Evolutionary conservation across 1,284 basidiomycete species (phyloP).

Genomic region (Ceratobasidium sp.): DNA sequence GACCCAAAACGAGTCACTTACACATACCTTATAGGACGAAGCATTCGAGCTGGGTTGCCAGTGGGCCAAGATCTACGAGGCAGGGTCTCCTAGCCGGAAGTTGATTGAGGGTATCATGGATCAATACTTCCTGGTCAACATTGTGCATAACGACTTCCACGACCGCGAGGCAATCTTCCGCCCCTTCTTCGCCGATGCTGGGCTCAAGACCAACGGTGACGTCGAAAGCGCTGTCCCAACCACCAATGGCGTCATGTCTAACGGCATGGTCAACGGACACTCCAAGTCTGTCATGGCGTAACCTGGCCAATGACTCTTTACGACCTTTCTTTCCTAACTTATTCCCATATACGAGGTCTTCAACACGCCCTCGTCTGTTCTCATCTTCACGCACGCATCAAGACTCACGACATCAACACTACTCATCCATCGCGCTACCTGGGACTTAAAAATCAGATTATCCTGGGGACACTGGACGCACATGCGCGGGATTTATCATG

Average conservation of each 20-base stretch:
- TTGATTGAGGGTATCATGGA: constrained; percentile 84
- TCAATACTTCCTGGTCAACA: constrained; percentile 88
- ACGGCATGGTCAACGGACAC: constrained; percentile 20
- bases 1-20: neutral
- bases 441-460: neutral
- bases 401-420: neutral
- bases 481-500: neutral
- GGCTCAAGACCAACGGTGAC: constrained; percentile 19
- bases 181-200: constrained; percentile 67
- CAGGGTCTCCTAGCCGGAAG: constrained; percentile 74
- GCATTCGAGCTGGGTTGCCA: constrained; percentile 94
- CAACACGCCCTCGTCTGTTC: constrained; percentile 25
- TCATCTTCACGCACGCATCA: neutral
- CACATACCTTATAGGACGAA: constrained; percentile 72
- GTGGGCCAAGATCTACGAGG: constrained; percentile 91
- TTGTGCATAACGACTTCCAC: constrained; percentile 97
- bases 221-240: neutral
- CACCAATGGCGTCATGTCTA: constrained; percentile 1
- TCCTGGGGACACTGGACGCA: neutral
- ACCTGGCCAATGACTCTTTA: neutral
- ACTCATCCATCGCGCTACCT: neutral
- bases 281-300: constrained; percentile 9
- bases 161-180: constrained; percentile 83
- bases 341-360: constrained; percentile 29
- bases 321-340: constrained; percentile 4